phyloP scores from a whole-genome alignment of 2,329 filamentous ascomycete species.

The Sclerotinia trifoliorum region DNA sequence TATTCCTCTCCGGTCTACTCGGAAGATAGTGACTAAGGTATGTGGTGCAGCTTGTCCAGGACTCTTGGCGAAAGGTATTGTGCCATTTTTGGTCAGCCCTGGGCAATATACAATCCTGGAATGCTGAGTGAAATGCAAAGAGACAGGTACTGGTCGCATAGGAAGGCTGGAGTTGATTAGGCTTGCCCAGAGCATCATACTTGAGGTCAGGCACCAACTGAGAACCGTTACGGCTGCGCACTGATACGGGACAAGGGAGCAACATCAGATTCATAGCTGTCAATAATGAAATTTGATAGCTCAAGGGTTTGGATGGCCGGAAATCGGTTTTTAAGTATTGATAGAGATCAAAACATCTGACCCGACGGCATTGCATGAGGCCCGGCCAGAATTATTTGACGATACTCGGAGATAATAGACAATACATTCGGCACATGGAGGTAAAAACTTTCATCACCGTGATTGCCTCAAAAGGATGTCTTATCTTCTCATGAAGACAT shows the following conservation, averaged over 20 bases:
- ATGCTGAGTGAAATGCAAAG: neutral
- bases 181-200: neutral
- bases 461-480: neutral
- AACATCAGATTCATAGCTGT: neutral
- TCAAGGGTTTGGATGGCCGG: neutral
- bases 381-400: neutral
- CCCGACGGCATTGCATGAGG: neutral
- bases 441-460: neutral
- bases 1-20: neutral
- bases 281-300: neutral
- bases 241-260: neutral
- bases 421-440: neutral
- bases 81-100: neutral
- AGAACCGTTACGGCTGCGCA: neutral
- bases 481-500: slow-evolving; percentile 8
- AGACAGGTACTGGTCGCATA: neutral
- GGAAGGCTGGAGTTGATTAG: neutral
- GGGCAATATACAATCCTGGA: neutral
- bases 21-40: neutral
- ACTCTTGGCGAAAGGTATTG: slow-evolving; percentile 4
- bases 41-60: slow-evolving; percentile 4
- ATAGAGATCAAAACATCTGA: neutral
- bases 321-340: neutral
- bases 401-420: neutral
- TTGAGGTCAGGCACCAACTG: neutral